Conservation (phyloP, 257 asterid genomes). For the Nicotiana otophora region DNA sequence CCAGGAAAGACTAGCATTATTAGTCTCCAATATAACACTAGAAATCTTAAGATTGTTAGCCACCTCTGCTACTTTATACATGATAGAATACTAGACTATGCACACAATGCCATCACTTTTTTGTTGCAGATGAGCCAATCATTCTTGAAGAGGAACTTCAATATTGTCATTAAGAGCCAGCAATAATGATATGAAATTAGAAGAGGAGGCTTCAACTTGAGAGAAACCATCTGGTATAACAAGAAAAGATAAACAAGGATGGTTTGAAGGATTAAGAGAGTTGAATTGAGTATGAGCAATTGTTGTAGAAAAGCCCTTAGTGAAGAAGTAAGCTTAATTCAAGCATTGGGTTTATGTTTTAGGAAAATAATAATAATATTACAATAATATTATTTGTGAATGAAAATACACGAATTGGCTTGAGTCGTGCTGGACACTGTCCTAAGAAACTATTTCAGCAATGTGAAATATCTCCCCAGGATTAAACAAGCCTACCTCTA, state of each 20-base stretch:
- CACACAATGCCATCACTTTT: constrained; percentile 8
- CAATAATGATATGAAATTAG: neutral
- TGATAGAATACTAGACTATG: constrained; percentile 38
- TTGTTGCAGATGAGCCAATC: constrained; percentile 9
- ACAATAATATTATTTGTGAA: too few species aligned
- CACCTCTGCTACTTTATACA: constrained; percentile 29
- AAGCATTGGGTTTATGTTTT: constrained; percentile 20
- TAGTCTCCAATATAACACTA: constrained; percentile 30
- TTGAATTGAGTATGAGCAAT: constrained; percentile 14
- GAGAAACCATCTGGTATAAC: neutral
- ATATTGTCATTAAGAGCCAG: constrained; percentile 27
- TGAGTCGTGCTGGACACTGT: too few species aligned
- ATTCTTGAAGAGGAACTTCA: constrained; percentile 16
- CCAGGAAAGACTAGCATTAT: constrained; percentile 12
- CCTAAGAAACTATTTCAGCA: too few species aligned
- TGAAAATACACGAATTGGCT: too few species aligned
- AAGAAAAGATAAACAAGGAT: neutral
- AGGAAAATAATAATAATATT: too few species aligned
- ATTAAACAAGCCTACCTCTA: too few species aligned
- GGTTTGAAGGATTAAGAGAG: constrained; percentile 10
- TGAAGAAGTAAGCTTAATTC: constrained; percentile 17
- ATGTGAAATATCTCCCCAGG: too few species aligned
- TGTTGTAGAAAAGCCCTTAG: constrained; percentile 16
- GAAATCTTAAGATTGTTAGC: constrained; percentile 31
- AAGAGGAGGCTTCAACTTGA: neutral